Percentiles rank a stretch among this genome's conserved stretches.
Conservation (phyloP, 805 yeast species). For the Candida methanosorbosa region DNA sequence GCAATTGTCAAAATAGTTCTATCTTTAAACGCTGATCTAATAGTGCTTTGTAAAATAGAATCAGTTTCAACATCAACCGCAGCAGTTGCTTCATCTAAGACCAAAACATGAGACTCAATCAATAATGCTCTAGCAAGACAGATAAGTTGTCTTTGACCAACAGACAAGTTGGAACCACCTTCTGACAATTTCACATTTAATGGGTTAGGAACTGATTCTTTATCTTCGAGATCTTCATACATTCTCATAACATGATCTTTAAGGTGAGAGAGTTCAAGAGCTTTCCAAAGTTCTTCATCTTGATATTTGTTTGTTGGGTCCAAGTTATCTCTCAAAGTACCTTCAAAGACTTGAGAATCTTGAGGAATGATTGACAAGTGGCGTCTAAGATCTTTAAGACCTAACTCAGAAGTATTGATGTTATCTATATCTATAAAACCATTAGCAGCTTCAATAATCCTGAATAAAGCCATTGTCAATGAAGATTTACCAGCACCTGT, state of each 20-base stretch:
- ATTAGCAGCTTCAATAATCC: conserved; percentile 70
- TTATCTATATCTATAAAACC: conserved; percentile 64
- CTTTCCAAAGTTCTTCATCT: conserved; percentile 81
- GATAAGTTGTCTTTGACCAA: conserved; percentile 83
- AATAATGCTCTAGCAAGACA: conserved; percentile 74
- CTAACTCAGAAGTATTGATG: conserved; percentile 55
- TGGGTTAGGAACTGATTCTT: conserved; percentile 26
- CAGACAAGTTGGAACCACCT: conserved; percentile 60
- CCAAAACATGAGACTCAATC: conserved; percentile 53
- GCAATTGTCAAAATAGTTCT: conserved; percentile 81
- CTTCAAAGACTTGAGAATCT: conserved; percentile 88
- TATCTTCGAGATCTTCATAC: conserved; percentile 36
- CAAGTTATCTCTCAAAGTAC: conserved; percentile 74
- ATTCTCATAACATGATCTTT: conserved; percentile 50
- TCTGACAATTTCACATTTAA: conserved; percentile 20
- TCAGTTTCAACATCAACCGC: conserved; percentile 86
- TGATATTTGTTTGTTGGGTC: conserved; percentile 67
- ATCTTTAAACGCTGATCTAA: conserved; percentile 63
- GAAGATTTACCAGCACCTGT: conserved; percentile 97
- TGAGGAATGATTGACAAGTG: conserved; percentile 84
- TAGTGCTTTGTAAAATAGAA: conserved; percentile 67
- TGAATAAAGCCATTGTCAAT: conserved; percentile 71
- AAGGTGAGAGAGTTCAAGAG: conserved; percentile 69
- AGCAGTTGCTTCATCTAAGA: conserved; percentile 83
- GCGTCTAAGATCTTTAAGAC: conserved; percentile 70